These are phyloP conservation scores for Kwoniella dendrophila DNA, from an alignment of 768 basidiomycete genomes.

Conservation along the genomic window DNA sequence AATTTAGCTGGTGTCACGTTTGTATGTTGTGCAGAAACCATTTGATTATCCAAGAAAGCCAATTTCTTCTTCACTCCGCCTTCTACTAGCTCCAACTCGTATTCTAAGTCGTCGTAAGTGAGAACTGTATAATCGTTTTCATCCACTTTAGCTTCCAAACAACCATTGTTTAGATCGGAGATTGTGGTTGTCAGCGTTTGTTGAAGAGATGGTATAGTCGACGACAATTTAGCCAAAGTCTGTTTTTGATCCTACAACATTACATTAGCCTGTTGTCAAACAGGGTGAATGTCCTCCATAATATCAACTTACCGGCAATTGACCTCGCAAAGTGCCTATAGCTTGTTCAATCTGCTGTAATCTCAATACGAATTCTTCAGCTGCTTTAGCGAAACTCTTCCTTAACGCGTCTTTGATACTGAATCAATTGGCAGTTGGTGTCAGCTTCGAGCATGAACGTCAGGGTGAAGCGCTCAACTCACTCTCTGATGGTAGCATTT, in stretches of 20 bases:
- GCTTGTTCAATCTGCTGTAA: slow-evolving; percentile 49
- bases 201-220: slow-evolving; percentile 64
- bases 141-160: slow-evolving; percentile 84
- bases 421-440: not conserved
- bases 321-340: slow-evolving; percentile 44
- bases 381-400: slow-evolving; percentile 47
- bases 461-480: slow-evolving; percentile 47
- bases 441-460: not conserved
- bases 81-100: slow-evolving; percentile 79
- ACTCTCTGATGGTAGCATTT: slow-evolving; percentile 88
- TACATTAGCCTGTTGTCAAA: not conserved
- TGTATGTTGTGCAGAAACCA: slow-evolving; percentile 89
- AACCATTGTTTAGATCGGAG: slow-evolving; percentile 70
- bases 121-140: slow-evolving; percentile 96
- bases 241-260: slow-evolving; percentile 76
- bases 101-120: slow-evolving; percentile 82
- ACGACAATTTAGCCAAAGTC: slow-evolving; percentile 57
- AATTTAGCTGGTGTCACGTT: slow-evolving; percentile 80
- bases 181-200: slow-evolving; percentile 60
- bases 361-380: slow-evolving; percentile 48
- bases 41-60: slow-evolving; percentile 96
- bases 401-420: slow-evolving; percentile 56
- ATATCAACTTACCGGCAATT: slow-evolving; percentile 40
- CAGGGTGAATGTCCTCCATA: not conserved
- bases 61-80: slow-evolving; percentile 81